Conservation (phyloP, 176 grass and related monocot species). For the Hyparrhenia diplandra region DNA sequence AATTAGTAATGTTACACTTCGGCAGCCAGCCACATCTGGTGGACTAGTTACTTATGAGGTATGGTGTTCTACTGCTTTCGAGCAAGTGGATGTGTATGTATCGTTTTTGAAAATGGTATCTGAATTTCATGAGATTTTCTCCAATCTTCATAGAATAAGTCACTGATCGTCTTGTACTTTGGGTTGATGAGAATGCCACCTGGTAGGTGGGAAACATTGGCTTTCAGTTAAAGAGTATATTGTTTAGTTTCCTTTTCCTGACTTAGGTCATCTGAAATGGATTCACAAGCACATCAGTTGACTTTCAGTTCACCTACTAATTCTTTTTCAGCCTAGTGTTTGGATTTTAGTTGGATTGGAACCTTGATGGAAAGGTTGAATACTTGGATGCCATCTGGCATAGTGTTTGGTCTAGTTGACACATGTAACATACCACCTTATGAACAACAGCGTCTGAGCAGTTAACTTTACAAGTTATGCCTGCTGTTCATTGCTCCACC, state of each 20-base stretch:
- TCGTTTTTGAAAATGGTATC: neutral
- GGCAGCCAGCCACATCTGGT: conserved; percentile 94
- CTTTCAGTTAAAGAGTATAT: conserved; percentile 4
- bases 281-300: neutral
- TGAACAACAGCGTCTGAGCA: neutral
- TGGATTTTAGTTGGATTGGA: neutral
- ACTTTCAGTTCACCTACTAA: neutral
- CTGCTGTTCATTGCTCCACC: neutral
- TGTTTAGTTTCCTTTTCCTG: neutral
- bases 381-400: neutral
- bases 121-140: neutral
- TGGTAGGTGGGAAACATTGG: conserved; percentile 11
- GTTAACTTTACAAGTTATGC: neutral
- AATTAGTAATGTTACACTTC: conserved; percentile 93
- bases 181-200: neutral
- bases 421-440: too few species aligned
- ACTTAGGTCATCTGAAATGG: neutral
- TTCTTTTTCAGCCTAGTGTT: neutral
- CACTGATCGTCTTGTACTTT: neutral
- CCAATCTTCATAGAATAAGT: neutral
- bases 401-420: neutral
- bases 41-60: conserved; percentile 98
- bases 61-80: neutral
- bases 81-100: neutral
- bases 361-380: neutral